Base-by-base conservation (phyloP, 768 basidiomycete genomes). In the Mycena rebaudengoi region DNA sequence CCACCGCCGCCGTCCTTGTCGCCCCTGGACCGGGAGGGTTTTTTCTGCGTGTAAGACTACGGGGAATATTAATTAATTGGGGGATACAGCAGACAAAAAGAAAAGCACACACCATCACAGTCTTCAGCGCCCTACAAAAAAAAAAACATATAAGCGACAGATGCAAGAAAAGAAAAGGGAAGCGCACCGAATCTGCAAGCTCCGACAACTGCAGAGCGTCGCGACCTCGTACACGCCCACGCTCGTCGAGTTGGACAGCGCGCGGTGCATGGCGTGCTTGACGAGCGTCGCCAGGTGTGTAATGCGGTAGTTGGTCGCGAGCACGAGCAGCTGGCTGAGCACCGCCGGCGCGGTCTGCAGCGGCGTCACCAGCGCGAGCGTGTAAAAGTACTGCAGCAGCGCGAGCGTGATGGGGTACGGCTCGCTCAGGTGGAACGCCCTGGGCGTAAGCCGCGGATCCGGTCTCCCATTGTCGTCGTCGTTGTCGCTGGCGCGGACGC, bases 21-120 rank as follows among this genome's bases (percentile, higher is more conserved):
- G 52, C 80, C 75, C 58, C 85, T 83, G 29, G 83, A 75, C 60
- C 88, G 85, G 3, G 85, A 79, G n/a, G 88, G 87, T 62, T 90
- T 85, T 74, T 87, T 91, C 78, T 92, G 90, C 25, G 90, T 92
- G 74, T 92, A 94, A 13, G 90, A 87, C 92, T 94, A n/a, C n/a
- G 67, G 7, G 7, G 30, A 14, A 33, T 10, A 43, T 26, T n/a
- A n/a, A 21, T 25, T 32, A 10, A 13, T 58, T 39, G 40, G 44
- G 45, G 16, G 25, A 25, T 13, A 43, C 21, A n/a, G 67, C 72
- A 50, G 30, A 40, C 41, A 69, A 16, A 52, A 14, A 35, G 39
- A 13, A 25, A 14, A 25, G n/a, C 18, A 23, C 82, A 73, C 76
- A 92, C 91, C 92, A 94, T 93, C 56, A 94, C 91, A 13, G 91